Base-by-base conservation (phyloP, 2,329 filamentous ascomycete species). In the Penicillium thymicola region DNA sequence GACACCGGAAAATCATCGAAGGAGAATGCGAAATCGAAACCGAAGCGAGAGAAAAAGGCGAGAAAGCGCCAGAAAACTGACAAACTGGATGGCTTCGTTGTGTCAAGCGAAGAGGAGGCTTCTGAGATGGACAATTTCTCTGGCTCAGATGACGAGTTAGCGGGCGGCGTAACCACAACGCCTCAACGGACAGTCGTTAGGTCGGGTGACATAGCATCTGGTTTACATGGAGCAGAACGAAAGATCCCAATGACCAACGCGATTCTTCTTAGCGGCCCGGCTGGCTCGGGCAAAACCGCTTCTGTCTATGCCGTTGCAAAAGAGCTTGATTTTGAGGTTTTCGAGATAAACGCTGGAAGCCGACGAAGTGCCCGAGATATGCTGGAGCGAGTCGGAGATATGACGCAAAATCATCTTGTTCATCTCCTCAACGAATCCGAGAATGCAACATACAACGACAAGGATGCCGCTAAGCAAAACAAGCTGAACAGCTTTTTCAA, bases 351-450 rank as follows among this genome's bases (percentile, higher is more conserved):
- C 67, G 78, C 93, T 0, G 85, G 90, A 58, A 90, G 85, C 63
- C 86, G 92, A 49, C 83, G 94, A 59, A 96, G 85, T 68, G 93
- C 92, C 32, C 94, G 88, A 71, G 94, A 99, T 67, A 86, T 99
- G 46, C 72, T 96, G 34, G 94, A 99, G 67, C 90, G 85, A 65
- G 90, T 99, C 43, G 95, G 94, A 40, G 92, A 99, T 73, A 97
- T 99, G 93, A 94, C 92, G 4, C 87, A 88, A 59, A 97, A 99
- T 66, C 94, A 99, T 73, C 82, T 96, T 2, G 93, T 99, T 21
- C 85, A 86, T 61, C 80, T 80, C 42, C 51, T 71, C 9, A 65
- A 69, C 36, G 59, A 65, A 32, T 70, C 54, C 59, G 72, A 66
- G 45, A 72, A 63, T 10, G n/a, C 44, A 6, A 53, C 59, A n/a